Evolutionary conservation across 2,329 filamentous ascomycete genomes (phyloP), one percentile per base, ranked within the genome.

Genomic region (Fusarium newnesense): DNA sequence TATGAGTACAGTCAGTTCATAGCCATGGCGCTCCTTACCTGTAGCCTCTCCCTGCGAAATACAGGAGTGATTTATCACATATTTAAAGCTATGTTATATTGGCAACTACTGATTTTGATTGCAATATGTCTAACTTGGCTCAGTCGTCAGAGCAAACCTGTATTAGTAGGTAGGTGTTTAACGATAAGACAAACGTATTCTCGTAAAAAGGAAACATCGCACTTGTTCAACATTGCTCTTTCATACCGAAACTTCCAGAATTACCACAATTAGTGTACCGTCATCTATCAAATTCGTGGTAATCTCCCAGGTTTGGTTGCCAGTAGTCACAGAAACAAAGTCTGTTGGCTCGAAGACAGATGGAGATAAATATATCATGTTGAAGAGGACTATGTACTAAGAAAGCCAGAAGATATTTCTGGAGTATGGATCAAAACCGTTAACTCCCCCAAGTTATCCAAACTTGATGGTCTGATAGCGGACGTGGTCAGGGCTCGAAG

Each of bases 311-410:
- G 18, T 7, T 34, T 37, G 32, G 30, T 28, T n/a, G 28, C 21
- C 18, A n/a, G 36, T 30, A 47, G 26, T 34, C 21, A 67, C 44
- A 37, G 32, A 15, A 26, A 36, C 16, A n/a, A 42, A n/a, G 19
- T 3, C 18, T n/a, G 11, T 34, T 24, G 11, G 21, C 28, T 26
- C 28, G 15, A 59, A 13, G 21, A n/a, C 32, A 42, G 4, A n/a
- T 12, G 46, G 18, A 36, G 32, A 60, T 65, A 37, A 77, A 70
- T 67, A 53, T 65, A 42, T 74, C 58, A 44, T 75, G 67, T 70
- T 76, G 61, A 73, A 74, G 43, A 53, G 46, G 69, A 72, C 60
- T 72, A 75, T 76, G 59, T 76, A 77, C 73, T 42, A 57, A 46
- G 56, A 64, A 70, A 64, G 61, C 60, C 52, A 54, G 65, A 64